Conservation (phyloP, 352 stramenopile species). For the Pythium vanterpoolii region DNA sequence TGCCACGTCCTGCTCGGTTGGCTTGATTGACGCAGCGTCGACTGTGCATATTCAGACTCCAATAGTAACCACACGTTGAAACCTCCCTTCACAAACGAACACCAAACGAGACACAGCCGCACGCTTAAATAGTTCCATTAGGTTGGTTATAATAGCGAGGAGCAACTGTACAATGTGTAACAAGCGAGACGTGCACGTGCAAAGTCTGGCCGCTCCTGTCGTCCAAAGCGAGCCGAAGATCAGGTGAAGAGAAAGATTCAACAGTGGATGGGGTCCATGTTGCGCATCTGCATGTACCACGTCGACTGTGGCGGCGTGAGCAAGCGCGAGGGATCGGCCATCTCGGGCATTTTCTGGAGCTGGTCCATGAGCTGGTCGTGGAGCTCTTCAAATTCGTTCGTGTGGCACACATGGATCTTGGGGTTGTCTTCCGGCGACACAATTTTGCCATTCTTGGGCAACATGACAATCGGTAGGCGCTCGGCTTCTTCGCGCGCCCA, state of each 20-base stretch:
- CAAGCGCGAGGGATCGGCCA: slow-evolving; percentile 37
- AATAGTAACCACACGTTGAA: too few species aligned
- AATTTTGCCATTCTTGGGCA: slow-evolving; percentile 63
- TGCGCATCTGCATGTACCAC: slow-evolving; percentile 81
- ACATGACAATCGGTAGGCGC: slow-evolving; percentile 64
- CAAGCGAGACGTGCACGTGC: too few species aligned
- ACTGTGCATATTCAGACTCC: too few species aligned
- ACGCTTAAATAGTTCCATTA: slow-evolving; percentile 3
- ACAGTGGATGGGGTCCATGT: slow-evolving; percentile 63
- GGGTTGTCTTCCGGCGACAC: slow-evolving; percentile 70
- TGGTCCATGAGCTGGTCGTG: slow-evolving; percentile 47
- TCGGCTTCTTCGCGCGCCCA: slow-evolving; percentile 70
- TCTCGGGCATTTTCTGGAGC: slow-evolving; percentile 36
- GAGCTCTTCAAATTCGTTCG: slow-evolving; percentile 61
- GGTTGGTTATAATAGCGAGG: slow-evolving; percentile 1
- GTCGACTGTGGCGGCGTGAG: slow-evolving; percentile 75
- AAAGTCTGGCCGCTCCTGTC: not conserved
- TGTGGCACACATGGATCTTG: slow-evolving; percentile 70
- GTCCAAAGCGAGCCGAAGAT: too few species aligned
- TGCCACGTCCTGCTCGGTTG: not conserved
- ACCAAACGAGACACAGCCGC: too few species aligned
- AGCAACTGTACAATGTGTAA: not conserved
- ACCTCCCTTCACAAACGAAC: too few species aligned
- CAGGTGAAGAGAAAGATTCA: slow-evolving; percentile 5
- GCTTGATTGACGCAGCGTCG: too few species aligned